Base-by-base conservation (phyloP, 1,284 basidiomycete genomes). In the Peniophora sp. region DNA sequence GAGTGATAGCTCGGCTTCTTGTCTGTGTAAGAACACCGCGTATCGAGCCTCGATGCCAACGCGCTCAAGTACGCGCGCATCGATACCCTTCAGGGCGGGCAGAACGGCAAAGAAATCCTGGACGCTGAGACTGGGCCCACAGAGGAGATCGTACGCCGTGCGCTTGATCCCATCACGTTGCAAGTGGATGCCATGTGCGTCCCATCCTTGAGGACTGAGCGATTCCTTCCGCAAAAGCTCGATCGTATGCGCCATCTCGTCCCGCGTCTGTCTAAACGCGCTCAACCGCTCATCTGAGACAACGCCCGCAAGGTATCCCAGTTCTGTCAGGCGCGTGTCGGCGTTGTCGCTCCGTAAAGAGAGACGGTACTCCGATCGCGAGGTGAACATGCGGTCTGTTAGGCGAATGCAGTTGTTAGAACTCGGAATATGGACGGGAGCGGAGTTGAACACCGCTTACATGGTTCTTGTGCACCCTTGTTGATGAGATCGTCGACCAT, bases 311-410 rank as follows among this genome's bases (percentile, higher is more conserved):
- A 63, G 55, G 41, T 76, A 71, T 3, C 77, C 89, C 62, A 83
- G 83, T 57, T 78, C 75, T 0, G 92, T 95, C 50, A 96, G 68
- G 34, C 92, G 76, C 50, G 81, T 50, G 67, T 95, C 92, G 1
- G 92, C 92, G 56, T 96, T 95, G 67, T 96, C 92, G 48, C 88
- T 85, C 44, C 92, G 75, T 42, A 94, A 75, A 0, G 85, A 85
- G 77, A 96, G 83, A 24, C 92, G 79, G 62, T 92, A 96, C 61
- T 96, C 92, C 32, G 88, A 90, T 44, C 92, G 76, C 18, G 88
- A 88, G 0, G 92, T 95, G 64, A 95, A 95, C 91, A 95, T 94
- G 35, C 92, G 85, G 60, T 95, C 89, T 92, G 56, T 43, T n/a
- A n/a, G n/a, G n/a, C 15, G 15, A 11, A 39, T 5, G 22, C 24